phyloP scores from a whole-genome alignment of 441 rosid genomes.

The Jatropha multifida region DNA sequence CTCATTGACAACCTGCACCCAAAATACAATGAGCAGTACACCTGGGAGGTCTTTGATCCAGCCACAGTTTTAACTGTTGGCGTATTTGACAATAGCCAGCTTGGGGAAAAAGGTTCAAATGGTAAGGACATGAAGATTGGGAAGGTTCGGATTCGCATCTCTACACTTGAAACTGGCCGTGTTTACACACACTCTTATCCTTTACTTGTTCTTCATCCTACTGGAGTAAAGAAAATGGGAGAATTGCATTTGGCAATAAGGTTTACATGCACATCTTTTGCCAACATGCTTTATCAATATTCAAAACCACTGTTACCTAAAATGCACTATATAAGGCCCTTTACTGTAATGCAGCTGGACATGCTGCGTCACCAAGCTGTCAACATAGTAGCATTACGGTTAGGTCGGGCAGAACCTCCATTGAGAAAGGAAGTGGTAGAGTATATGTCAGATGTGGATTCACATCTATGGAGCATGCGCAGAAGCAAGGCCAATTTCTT shows the following conservation, averaged over 20 bases:
- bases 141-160: conserved; percentile 81
- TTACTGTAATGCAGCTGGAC: conserved; percentile 78
- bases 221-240: conserved; percentile 93
- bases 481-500: conserved; percentile 90
- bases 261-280: conserved; percentile 76
- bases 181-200: conserved; percentile 91
- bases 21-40: conserved; percentile 86
- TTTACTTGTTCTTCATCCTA: conserved; percentile 74
- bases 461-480: conserved; percentile 95
- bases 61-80: conserved; percentile 90
- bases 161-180: conserved; percentile 84
- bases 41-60: conserved; percentile 96
- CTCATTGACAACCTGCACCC: conserved; percentile 75
- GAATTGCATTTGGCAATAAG: conserved; percentile 85
- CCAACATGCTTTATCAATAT: conserved; percentile 80
- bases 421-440: conserved; percentile 84
- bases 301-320: conserved; percentile 75
- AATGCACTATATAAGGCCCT: conserved; percentile 91
- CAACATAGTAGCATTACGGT: conserved; percentile 70
- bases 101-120: conserved; percentile 61
- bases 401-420: conserved; percentile 93
- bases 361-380: conserved; percentile 91
- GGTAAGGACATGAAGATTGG: conserved; percentile 84
- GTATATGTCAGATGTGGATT: conserved; percentile 88
- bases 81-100: conserved; percentile 83